Percentiles rank a stretch among this genome's conserved stretches.
These are phyloP conservation scores for Wickerhamiella vanderwaltii DNA, from an alignment of 805 yeast genomes.

Conservation along the genomic window DNA sequence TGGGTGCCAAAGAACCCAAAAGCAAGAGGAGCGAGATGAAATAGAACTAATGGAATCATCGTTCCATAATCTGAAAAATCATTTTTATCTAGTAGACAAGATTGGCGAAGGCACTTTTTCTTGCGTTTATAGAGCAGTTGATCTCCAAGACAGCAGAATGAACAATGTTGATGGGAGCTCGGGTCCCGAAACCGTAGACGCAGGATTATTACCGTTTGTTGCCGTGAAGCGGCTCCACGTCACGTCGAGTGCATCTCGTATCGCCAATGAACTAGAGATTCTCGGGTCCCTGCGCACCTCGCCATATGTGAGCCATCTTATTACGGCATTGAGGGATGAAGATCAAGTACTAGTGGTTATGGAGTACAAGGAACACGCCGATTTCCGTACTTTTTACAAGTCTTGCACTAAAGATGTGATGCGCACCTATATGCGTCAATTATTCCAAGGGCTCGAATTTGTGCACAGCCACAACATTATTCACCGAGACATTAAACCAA, in stretches of 20 bases:
- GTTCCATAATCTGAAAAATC: constrained; percentile 41
- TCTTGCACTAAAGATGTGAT: constrained; percentile 71
- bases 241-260: constrained; percentile 87
- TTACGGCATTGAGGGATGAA: constrained; percentile 74
- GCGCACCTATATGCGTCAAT: constrained; percentile 64
- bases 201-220: constrained; percentile 32
- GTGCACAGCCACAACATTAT: constrained; percentile 69
- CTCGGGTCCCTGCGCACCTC: constrained; percentile 34
- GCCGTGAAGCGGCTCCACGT: constrained; percentile 91
- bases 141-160: constrained; percentile 21
- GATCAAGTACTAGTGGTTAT: constrained; percentile 90
- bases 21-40: constrained; percentile 26
- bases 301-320: constrained; percentile 69
- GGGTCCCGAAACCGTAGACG: constrained; percentile 21
- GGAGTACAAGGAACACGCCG: constrained; percentile 84
- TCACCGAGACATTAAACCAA: constrained; percentile 88
- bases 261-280: constrained; percentile 73
- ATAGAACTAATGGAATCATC: constrained; percentile 25
- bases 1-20: too few relatives aligned
- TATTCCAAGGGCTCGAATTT: constrained; percentile 61
- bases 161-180: constrained; percentile 28
- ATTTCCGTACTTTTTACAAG: constrained; percentile 75
- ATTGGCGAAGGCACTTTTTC: constrained; percentile 60
- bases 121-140: constrained; percentile 50
- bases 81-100: constrained; percentile 42